Evolutionary conservation across 2,329 filamentous ascomycete genomes (phyloP).

Genomic region (Lojkania enalia): DNA sequence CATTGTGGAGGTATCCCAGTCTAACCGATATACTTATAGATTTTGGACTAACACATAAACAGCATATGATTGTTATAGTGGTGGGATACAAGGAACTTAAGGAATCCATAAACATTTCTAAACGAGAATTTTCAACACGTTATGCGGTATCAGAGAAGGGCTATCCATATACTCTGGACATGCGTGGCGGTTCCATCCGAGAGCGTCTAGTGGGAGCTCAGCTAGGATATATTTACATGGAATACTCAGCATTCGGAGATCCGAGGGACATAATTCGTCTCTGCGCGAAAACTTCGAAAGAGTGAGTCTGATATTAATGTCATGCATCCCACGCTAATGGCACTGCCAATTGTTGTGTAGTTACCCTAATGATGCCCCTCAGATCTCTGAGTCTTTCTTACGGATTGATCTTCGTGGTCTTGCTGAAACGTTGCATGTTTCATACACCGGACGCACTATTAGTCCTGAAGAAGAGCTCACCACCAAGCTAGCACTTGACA

Average conservation of each 20-base stretch:
- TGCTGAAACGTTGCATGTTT: not conserved
- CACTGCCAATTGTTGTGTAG: not conserved
- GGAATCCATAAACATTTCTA: not conserved
- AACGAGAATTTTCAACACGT: not conserved
- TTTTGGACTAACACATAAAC: too few relatives aligned
- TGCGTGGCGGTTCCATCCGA: not conserved
- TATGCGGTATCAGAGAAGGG: not conserved
- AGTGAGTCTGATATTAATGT: not conserved
- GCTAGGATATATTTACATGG: constrained; percentile 4
- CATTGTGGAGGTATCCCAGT: too few relatives aligned
- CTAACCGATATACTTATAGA: too few relatives aligned
- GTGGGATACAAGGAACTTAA: not conserved
- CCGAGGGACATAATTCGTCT: not conserved
- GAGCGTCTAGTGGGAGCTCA: not conserved
- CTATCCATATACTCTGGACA: not conserved
- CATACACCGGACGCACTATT: not conserved
- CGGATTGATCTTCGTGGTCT: not conserved
- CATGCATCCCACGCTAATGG: not conserved
- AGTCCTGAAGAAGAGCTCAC: not conserved
- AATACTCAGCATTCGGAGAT: constrained; percentile 7
- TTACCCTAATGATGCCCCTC: too few relatives aligned
- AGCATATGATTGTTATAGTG: not conserved
- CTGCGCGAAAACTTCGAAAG: not conserved
- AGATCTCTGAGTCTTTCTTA: not conserved
- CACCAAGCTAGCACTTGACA: not conserved